A percentile compares a stretch with the other conserved stretches of the same genome.
phyloP scores from a whole-genome alignment of 2,329 filamentous ascomycete species.

The Penicillium griseofulvum region DNA sequence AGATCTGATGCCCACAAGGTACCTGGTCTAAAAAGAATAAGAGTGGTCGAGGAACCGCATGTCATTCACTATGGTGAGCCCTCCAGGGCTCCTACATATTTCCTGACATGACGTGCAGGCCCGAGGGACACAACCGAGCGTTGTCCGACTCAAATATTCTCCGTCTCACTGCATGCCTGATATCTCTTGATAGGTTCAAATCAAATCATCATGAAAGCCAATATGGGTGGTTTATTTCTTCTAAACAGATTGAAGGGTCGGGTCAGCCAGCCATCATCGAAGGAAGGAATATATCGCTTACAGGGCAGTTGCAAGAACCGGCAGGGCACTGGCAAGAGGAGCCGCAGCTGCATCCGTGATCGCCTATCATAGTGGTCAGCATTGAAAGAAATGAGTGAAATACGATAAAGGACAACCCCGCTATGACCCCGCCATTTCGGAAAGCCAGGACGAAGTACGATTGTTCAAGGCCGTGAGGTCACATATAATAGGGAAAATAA shows the following conservation, averaged over 20 bases:
- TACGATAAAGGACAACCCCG: slow-evolving; percentile 12
- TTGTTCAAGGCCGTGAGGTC: not conserved
- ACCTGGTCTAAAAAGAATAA: slow-evolving; percentile 19
- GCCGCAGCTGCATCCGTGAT: slow-evolving; percentile 43
- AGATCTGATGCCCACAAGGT: slow-evolving; percentile 24
- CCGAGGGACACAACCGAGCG: not conserved
- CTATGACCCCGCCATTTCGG: slow-evolving; percentile 22
- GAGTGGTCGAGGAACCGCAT: slow-evolving; percentile 12
- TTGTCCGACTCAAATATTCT: not conserved
- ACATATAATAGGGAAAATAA: not conserved
- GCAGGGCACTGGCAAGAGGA: slow-evolving; percentile 43
- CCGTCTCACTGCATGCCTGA: not conserved
- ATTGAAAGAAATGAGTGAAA: slow-evolving; percentile 1
- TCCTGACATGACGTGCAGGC: slow-evolving; percentile 3
- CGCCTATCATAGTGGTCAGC: slow-evolving; percentile 23
- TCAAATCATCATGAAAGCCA: not conserved
- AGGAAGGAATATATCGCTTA: slow-evolving; percentile 22
- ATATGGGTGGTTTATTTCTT: slow-evolving; percentile 23
- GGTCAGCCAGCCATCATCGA: slow-evolving; percentile 9
- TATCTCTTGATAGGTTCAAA: not conserved
- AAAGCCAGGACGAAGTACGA: not conserved
- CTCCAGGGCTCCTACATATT: not conserved
- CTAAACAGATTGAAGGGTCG: not conserved
- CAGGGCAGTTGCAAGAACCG: slow-evolving; percentile 42
- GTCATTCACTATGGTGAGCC: slow-evolving; percentile 9